Base-by-base conservation (phyloP, 208 protist species). In the Blastocrithidia nonstop region DNA sequence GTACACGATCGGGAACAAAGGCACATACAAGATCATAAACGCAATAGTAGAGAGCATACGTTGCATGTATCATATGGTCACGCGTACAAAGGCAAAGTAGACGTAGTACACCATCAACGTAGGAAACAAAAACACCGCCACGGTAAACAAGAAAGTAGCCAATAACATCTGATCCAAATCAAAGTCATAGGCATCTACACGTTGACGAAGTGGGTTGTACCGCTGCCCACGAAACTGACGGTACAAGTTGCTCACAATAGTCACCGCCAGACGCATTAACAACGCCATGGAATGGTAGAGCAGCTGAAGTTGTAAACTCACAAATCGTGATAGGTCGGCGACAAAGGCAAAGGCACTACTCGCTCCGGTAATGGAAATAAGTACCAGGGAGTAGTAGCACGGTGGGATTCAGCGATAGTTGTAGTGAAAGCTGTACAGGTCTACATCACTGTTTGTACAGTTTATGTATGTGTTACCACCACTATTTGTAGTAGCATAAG, bases 41-140 rank as follows among this genome's bases (percentile, higher is more conserved):
- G 72, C 71, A 24, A 72, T 43, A 2, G 57, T 20, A n/a, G 69
- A 45, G 4, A 96, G 53, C 21, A 48, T 59, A 23, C 61, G 64
- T 50, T 90, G 65, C 20, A 78, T 53, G 1, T 49, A 2, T 45
- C 67, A 69, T 6, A 94, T 51, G 4, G 58, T 66, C 3, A 61
- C 40, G 15, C 79, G 66, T 7, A 86, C 59, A 3, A 83, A 55
- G 16, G 81, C 67, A 52, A 96, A 96, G 50, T 91, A 95, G 6
- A 90, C 38, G 61, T 95, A 96, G 69, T 96, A 96, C 6, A 95
- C 72, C 3, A 63, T 57, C 5, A 95, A 53, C 1, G 94, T 96
- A 5, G 91, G 89, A 31, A 94, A 81, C 13, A 96, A 65, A 38
- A 96, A 95, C 19, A 84, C 58, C 17, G 73, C 54, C 1, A 95